Evolutionary conservation across 345 rosid genomes (phyloP).

Genomic region (Bruguiera sexangula): DNA sequence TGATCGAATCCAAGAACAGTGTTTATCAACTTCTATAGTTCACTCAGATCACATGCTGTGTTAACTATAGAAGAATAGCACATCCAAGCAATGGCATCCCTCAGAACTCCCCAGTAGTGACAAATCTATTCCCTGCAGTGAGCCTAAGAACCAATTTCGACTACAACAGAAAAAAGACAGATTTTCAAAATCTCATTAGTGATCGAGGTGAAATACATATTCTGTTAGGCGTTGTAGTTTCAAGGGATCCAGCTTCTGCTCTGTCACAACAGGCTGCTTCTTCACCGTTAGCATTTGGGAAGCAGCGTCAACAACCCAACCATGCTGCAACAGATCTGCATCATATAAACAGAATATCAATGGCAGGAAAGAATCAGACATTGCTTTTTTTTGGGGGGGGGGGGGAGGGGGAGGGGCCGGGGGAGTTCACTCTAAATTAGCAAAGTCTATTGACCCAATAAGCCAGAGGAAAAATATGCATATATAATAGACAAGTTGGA

Average conservation of each 20-base stretch:
- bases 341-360: background rate
- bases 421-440: background rate
- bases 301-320: conserved; percentile 61
- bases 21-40: background rate
- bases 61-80: background rate
- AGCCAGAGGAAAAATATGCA: background rate
- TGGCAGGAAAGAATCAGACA: too few species aligned
- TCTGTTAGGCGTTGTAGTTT: conserved; percentile 82
- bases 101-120: too few species aligned
- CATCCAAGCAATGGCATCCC: background rate
- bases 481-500: background rate
- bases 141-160: background rate
- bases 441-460: background rate
- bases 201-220: conserved; percentile 79
- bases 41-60: background rate
- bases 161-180: background rate
- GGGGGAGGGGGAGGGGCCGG: too few species aligned
- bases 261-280: conserved; percentile 48
- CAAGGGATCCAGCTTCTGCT: conserved; percentile 68
- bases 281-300: conserved; percentile 72
- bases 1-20: background rate
- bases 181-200: conserved; percentile 15
- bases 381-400: too few species aligned
- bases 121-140: background rate
- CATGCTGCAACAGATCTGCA: conserved; percentile 70